Evolutionary conservation across 495 filamentous ascomycete genomes (phyloP).

Genomic region (Daldinia childiae): DNA sequence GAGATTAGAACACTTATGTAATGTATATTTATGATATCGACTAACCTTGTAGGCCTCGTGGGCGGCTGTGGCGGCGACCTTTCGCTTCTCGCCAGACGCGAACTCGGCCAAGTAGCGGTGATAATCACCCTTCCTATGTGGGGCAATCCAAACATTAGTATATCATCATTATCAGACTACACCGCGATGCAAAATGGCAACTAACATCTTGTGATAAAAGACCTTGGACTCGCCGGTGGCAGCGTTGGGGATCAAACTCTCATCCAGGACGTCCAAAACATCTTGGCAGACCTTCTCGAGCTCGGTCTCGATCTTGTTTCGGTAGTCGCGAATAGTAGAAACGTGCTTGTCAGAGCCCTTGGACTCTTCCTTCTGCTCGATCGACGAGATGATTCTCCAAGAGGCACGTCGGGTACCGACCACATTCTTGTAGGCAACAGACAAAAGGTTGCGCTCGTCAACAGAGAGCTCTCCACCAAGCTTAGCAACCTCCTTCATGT

Average conservation of each 20-base stretch:
- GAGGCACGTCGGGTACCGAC: constrained; percentile 98
- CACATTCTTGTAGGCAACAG: constrained; percentile 99
- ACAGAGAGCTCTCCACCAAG: constrained; percentile 95
- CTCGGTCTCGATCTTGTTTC: constrained; percentile 98
- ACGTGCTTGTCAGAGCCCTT: constrained; percentile 99
- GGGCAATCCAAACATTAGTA: constrained; percentile 21
- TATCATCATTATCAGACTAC: constrained; percentile 13
- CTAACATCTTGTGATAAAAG: constrained; percentile 99
- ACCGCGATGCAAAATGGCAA: constrained; percentile 29
- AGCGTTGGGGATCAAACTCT: constrained; percentile 96
- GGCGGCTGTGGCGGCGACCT: constrained; percentile 92
- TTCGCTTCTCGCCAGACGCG: constrained; percentile 98
- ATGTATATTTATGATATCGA: neutral
- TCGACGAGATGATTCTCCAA: constrained; percentile 99
- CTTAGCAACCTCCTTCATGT: constrained; percentile 99
- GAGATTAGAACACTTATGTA: constrained; percentile 26
- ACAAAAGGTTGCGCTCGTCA: constrained; percentile 98
- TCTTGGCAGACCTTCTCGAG: constrained; percentile 98
- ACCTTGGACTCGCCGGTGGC: constrained; percentile 99
- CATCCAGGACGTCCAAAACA: constrained; percentile 94
- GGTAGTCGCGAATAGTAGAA: constrained; percentile 94
- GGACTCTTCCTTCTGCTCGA: constrained; percentile 99
- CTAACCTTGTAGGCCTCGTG: constrained; percentile 98
- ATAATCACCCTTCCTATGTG: constrained; percentile 97
- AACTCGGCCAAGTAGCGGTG: constrained; percentile 99